Evolutionary conservation across 2,329 filamentous ascomycete genomes (phyloP), one percentile per base, ranked within the genome.

Genomic region (Plectosphaerella sp.): DNA sequence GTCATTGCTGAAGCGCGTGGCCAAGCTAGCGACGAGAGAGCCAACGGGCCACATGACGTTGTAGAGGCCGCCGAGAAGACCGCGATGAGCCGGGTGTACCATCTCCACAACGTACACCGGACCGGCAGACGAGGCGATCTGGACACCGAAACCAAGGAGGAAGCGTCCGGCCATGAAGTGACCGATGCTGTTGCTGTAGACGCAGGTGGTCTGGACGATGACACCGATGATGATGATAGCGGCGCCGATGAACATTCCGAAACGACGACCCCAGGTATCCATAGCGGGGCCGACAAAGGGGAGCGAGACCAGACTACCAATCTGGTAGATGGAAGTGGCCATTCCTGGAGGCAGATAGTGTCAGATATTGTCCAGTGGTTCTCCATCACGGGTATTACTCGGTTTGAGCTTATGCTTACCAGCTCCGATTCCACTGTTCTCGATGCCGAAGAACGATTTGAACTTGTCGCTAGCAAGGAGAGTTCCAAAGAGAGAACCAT

Each of bases 141-240:
- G 70, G 25, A 77, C 74, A 49, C 76, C 76, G 54, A 85, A 84
- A 49, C 83, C 83, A 3, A 86, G 75, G 20, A 86, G 65, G 66
- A 86, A 84, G 24, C 81, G 75, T n/a, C 81, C 81, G 43, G 74
- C 76, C 64, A 78, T 74, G 59, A 78, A 79, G 52, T 76, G 72
- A 9, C 64, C 65, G 53, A 59, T 63, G 51, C 47, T 61, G 50
- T 61, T 61, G 52, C 70, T 67, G 2, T 72, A 69, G n/a, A 66
- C 72, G 20, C 14, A 14, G 18, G 43, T 22, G 20, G 9, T 9
- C 54, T 78, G 75, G 48, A 79, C 69, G 51, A 73, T 66, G 25
- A 74, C 70, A 15, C 76, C 75, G 45, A 74, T 49, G 41, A 75
- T 66, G 49, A 78, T 70, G 49, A 70, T 63, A 3, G 64, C n/a